A percentile compares a stretch with the other conserved stretches of the same genome.
Evolutionary conservation across 2,329 filamentous ascomycete species (phyloP).

Genomic region (Tolypocladium amazonense): DNA sequence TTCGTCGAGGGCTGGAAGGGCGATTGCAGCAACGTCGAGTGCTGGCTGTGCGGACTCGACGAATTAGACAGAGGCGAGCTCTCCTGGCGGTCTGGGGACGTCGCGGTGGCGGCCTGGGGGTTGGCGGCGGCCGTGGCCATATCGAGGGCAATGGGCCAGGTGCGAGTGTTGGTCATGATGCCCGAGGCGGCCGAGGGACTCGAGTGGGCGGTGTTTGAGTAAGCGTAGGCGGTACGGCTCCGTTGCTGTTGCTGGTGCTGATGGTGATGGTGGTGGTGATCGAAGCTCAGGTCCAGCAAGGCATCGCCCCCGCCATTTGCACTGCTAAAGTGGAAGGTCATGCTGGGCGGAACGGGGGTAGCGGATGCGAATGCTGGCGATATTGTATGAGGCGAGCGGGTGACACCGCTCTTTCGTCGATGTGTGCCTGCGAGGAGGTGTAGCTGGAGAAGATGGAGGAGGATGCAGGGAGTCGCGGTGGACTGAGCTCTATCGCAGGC

Average conservation of each 20-base stretch:
- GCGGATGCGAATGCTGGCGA: constrained; percentile 17
- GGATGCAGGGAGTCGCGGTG: background rate
- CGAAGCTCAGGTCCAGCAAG: constrained; percentile 50
- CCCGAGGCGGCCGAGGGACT: constrained; percentile 20
- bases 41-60: constrained; percentile 42
- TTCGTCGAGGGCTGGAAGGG: constrained; percentile 42
- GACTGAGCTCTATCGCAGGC: background rate
- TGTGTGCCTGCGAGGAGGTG: background rate
- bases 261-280: constrained; percentile 47
- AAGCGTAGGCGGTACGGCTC: constrained; percentile 36
- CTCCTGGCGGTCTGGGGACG: constrained; percentile 36
- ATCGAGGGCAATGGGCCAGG: constrained; percentile 43
- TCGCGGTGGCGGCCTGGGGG: constrained; percentile 33
- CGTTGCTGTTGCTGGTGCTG: constrained; percentile 36
- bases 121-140: constrained; percentile 32
- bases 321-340: constrained; percentile 51
- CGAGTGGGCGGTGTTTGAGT: constrained; percentile 15
- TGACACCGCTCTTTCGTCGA: constrained; percentile 27
- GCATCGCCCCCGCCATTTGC: constrained; percentile 43
- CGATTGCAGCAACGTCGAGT: constrained; percentile 40
- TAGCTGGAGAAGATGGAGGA: background rate
- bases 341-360: constrained; percentile 25
- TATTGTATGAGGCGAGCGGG: constrained; percentile 25
- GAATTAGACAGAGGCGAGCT: constrained; percentile 38
- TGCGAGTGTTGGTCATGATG: constrained; percentile 25